Base-by-base conservation (phyloP, 306 rosid genomes). In the Vigna hirtella region DNA sequence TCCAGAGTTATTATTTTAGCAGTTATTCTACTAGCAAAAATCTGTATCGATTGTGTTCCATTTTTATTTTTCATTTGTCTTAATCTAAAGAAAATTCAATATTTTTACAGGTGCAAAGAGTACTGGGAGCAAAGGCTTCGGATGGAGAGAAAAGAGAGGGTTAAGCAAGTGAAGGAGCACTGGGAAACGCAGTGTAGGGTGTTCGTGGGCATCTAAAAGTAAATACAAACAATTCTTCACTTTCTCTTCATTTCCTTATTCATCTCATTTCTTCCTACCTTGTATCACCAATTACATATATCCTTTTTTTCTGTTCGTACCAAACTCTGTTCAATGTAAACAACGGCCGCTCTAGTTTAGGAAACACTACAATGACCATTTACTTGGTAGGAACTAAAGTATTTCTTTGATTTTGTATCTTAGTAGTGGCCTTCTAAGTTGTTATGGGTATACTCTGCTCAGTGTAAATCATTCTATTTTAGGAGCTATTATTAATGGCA, bases 41-140 rank as follows among this genome's bases (percentile, higher is more conserved):
- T 30, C 34, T 30, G 34, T 4, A 30, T 30, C 34, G 5, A 30
- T 3, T 38, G 38, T 34, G 7, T 34, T 4, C 38, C 38, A 34
- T 4, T 38, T 38, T 38, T 40, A 40, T 40, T 40, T 40, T 7
- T 9, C 45, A 40, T 40, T 40, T 22, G 10, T 58, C 76, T 47
- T 59, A 61, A 66, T 42, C 59, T 43, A 3, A 20, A 13, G 10
- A 15, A 14, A 40, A 16, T 8, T 66, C 22, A 53, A 62, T 57
- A 3, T 64, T 40, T 72, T 24, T 26, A 79, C 88, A 95, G 98
- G 62, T 93, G 93, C 86, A 75, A 7, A 13, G 87, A 84, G 9
- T 93, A 95, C 84, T 93, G 98, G 98, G 90, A 82, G 74, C 70
- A 83, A 79, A 83, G 98, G 78, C 91, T 86, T 66, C 85, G 62